Evolutionary conservation across 352 stramenopile species (phyloP).

Genomic region (Nothophytophthora sp.): DNA sequence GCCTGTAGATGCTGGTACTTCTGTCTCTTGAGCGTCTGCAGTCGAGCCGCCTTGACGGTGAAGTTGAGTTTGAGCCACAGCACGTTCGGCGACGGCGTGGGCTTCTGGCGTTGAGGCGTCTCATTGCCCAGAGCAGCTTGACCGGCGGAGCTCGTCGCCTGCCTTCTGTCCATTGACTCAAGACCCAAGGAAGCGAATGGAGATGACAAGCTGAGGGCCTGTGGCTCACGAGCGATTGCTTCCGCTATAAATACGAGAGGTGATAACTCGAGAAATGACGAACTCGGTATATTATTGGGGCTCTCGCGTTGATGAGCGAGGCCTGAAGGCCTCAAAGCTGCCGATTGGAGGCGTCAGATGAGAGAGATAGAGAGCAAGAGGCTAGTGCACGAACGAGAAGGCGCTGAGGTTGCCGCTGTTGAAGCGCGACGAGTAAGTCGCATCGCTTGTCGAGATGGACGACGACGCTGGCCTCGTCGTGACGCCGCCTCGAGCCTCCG

Average conservation of each 20-base stretch:
- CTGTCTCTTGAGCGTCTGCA: conserved; percentile 64
- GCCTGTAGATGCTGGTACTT: conserved; percentile 81
- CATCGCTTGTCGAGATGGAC: conserved; percentile 4
- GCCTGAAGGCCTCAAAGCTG: background rate
- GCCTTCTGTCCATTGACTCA: conserved; percentile 17
- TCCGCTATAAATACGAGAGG: conserved; percentile 25
- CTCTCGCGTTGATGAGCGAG: background rate
- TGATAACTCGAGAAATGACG: conserved; percentile 5
- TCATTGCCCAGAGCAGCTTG: no score
- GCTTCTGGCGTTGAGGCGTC: no score
- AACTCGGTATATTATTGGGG: conserved; percentile 17
- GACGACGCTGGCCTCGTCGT: conserved; percentile 12
- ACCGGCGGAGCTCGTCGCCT: conserved; percentile 14
- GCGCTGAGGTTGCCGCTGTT: conserved; percentile 24
- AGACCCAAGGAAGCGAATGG: no score
- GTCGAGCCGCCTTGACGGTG: conserved; percentile 58
- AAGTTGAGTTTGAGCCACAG: conserved; percentile 81
- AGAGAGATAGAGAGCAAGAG: no score
- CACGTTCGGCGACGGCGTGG: conserved; percentile 41
- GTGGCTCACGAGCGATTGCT: no score
- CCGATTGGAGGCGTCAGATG: no score
- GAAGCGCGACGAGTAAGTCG: conserved; percentile 5
- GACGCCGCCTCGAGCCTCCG: conserved; percentile 2
- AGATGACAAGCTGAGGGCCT: no score
- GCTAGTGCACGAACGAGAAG: conserved; percentile 35